These are phyloP conservation scores for Termitomyces sp. DNA, from an alignment of 768 basidiomycete genomes.

Conservation along the genomic window DNA sequence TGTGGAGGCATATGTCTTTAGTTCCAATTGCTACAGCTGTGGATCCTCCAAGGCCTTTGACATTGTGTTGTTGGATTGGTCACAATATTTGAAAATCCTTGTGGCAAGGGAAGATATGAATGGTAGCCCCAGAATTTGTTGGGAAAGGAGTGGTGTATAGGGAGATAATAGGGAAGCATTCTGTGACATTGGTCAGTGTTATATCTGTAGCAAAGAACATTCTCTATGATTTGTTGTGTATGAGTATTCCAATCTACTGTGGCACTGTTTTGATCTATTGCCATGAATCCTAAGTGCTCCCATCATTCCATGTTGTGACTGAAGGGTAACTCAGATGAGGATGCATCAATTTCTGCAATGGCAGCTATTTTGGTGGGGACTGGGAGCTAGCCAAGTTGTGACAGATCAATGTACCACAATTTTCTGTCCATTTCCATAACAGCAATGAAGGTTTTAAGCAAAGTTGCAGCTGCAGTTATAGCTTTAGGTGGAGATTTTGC, in stretches of 20 bases:
- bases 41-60: no score
- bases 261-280: no score
- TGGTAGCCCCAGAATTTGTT: no score
- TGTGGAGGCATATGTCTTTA: no score
- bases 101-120: no score
- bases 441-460: background rate
- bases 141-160: no score
- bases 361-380: background rate
- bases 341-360: background rate
- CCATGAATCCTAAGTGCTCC: background rate
- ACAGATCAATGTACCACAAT: background rate
- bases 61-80: no score
- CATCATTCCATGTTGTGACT: background rate
- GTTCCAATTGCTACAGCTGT: no score
- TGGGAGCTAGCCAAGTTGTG: background rate
- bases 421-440: background rate
- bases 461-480: background rate
- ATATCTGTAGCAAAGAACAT: background rate
- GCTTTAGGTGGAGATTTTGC: no score
- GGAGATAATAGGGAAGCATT: no score
- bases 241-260: background rate
- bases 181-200: no score
- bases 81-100: no score
- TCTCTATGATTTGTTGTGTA: background rate
- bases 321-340: background rate